These are phyloP conservation scores for Isabelozyma heimii DNA, from an alignment of 805 yeast genomes.

Conservation along the genomic window DNA sequence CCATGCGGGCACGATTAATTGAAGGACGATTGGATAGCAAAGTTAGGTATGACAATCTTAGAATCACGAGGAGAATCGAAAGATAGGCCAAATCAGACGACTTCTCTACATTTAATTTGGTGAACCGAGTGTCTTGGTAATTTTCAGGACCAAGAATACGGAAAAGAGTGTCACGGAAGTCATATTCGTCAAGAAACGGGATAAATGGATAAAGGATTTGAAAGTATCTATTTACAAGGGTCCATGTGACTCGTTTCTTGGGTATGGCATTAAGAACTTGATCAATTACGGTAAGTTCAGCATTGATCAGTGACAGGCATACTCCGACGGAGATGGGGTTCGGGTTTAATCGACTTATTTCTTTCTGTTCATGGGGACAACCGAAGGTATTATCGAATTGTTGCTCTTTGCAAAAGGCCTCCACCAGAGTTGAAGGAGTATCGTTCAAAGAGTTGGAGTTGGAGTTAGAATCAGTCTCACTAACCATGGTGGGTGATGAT, in stretches of 20 bases:
- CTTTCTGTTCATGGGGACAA: not conserved
- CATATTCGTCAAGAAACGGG: slow-evolving; percentile 61
- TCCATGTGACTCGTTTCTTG: slow-evolving; percentile 48
- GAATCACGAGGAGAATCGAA: slow-evolving; percentile 31
- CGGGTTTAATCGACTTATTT: not conserved
- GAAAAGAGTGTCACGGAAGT: slow-evolving; percentile 38
- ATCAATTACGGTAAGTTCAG: slow-evolving; percentile 28
- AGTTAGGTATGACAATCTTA: slow-evolving; percentile 36
- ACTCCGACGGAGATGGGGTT: not conserved
- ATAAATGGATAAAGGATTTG: slow-evolving; percentile 57
- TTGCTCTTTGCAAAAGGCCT: not conserved
- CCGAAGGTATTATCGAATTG: not conserved
- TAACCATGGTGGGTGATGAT: not conserved
- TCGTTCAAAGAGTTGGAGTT: not conserved
- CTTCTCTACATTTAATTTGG: slow-evolving; percentile 19
- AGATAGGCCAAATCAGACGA: slow-evolving; percentile 31
- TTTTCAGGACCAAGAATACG: slow-evolving; percentile 40
- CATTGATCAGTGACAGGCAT: slow-evolving; percentile 1
- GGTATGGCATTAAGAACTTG: slow-evolving; percentile 44
- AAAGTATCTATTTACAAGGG: slow-evolving; percentile 55
- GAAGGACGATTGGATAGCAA: slow-evolving; percentile 17
- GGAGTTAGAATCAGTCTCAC: not conserved
- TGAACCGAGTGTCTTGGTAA: slow-evolving; percentile 14
- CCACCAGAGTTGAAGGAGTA: not conserved
- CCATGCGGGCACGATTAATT: slow-evolving; percentile 15